phyloP scores from a whole-genome alignment of 2,329 filamentous ascomycete species.

The Ascochyta viciae-villosae region DNA sequence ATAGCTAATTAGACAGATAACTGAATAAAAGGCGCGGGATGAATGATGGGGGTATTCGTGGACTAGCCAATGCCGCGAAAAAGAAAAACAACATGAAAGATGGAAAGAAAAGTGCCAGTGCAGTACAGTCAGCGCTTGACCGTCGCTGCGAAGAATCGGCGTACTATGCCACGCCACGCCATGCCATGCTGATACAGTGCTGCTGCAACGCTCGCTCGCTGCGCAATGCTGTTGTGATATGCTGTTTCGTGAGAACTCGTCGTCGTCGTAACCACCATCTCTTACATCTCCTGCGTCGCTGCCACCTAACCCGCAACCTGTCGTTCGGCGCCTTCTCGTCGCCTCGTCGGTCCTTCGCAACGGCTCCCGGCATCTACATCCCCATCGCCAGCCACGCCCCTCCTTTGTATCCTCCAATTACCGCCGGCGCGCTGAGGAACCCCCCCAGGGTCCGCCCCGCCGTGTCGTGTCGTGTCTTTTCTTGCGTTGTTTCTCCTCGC shows the following conservation, averaged over 20 bases:
- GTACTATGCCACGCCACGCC: background rate
- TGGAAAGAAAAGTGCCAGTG: background rate
- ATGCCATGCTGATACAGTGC: background rate
- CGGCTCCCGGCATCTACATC: background rate
- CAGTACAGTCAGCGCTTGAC: constrained; percentile 17
- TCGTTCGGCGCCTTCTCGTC: background rate
- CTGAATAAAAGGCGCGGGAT: too few species aligned
- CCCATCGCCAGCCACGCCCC: background rate
- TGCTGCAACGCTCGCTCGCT: background rate
- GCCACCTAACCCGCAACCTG: background rate
- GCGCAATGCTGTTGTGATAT: background rate
- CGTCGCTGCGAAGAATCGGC: background rate
- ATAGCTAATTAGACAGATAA: too few species aligned
- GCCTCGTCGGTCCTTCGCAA: background rate
- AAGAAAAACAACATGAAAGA: too few species aligned
- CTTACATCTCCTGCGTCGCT: background rate
- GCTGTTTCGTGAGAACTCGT: background rate
- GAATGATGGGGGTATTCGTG: too few species aligned
- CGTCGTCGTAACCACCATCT: background rate
- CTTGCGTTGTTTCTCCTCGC: constrained; percentile 6
- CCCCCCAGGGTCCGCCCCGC: background rate
- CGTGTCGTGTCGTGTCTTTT: too few species aligned
- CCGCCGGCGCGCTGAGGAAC: background rate
- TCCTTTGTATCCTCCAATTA: background rate
- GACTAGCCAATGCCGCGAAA: too few species aligned